Evolutionary conservation across 1,284 basidiomycete genomes (phyloP).

Genomic region (Boletus sp.): DNA sequence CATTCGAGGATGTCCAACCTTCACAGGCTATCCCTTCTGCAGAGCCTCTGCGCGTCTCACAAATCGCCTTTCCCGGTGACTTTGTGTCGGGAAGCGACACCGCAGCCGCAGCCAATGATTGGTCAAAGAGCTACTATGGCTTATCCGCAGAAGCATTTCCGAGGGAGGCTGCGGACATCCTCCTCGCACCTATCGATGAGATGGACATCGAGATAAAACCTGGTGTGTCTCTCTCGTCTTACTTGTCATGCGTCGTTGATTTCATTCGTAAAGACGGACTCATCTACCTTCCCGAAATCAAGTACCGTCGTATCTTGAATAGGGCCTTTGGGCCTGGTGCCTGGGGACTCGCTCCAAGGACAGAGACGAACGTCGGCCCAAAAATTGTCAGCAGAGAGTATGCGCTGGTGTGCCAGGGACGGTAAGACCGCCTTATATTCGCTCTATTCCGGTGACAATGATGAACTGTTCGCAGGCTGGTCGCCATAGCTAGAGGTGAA

Average conservation of each 20-base stretch:
- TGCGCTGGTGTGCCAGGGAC: slow-evolving; percentile 90
- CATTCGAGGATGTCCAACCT: slow-evolving; percentile 5
- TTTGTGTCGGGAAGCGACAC: slow-evolving; percentile 28
- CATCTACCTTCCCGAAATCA: slow-evolving; percentile 96
- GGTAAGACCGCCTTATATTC: slow-evolving; percentile 51
- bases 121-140: slow-evolving; percentile 89
- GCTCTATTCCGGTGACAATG: neutral
- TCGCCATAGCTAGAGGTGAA: slow-evolving; percentile 92
- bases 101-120: slow-evolving; percentile 66
- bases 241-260: neutral
- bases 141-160: slow-evolving; percentile 81
- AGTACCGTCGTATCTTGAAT: slow-evolving; percentile 95
- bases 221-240: slow-evolving; percentile 50
- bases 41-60: slow-evolving; percentile 21
- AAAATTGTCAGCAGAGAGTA: slow-evolving; percentile 94
- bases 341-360: slow-evolving; percentile 95
- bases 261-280: slow-evolving; percentile 72
- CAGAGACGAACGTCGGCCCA: slow-evolving; percentile 89
- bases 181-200: slow-evolving; percentile 78
- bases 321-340: slow-evolving; percentile 95
- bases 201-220: slow-evolving; percentile 94
- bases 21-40: slow-evolving; percentile 16
- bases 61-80: slow-evolving; percentile 34
- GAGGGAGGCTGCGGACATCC: slow-evolving; percentile 72
- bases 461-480: slow-evolving; percentile 60